phyloP scores from a whole-genome alignment of 345 rosid species.

The thale cress (Arabidopsis thaliana) region TAIR10.1 NC_003074.8:4524501-4525000 shows the following conservation, averaged over 20 bases:
- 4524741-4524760: background rate
- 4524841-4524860: background rate
- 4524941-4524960: constrained; percentile 13
- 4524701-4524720: constrained; percentile 7
- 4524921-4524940: constrained; percentile 35
- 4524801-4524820: constrained; percentile 35
- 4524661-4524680: background rate
- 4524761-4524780: background rate
- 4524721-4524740: background rate
- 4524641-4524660: background rate
- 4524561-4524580: too few species aligned
- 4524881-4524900: constrained; percentile 7
- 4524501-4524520: constrained; percentile 13
- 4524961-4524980: background rate
- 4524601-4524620: constrained; percentile 5
- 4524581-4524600: too few species aligned
- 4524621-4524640: background rate
- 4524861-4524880: constrained; percentile 24
- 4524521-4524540: constrained; percentile 18
- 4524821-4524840: constrained; percentile 32
- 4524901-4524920: constrained; percentile 20
- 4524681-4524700: constrained; percentile 1
- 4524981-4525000: too few species aligned
- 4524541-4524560: background rate
- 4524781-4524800: background rate